Base-by-base conservation (phyloP, 495 filamentous ascomycete genomes). In the Aspergillus heteromorphus region DNA sequence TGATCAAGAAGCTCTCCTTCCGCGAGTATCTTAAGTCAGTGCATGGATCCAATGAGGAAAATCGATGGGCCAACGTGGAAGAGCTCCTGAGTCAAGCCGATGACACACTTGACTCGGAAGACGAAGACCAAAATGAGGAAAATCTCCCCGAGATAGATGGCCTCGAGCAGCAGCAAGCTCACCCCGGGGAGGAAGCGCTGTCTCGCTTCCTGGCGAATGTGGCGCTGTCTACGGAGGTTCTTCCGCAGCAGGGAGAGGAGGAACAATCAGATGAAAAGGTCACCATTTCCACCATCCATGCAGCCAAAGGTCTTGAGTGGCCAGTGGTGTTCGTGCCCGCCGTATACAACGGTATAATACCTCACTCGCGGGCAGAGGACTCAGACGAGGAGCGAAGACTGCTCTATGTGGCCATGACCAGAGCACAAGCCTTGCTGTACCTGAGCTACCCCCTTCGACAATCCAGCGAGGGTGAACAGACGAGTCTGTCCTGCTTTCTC, bases 251-350 rank as follows among this genome's bases (percentile, higher is more conserved):
- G 9, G 81, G 83, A 1, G 76, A 81, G 17, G 74, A 82, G n/a
- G 64, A 72, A 14, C 53, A 68, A 40, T 52, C 60, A 4, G 74
- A 79, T 18, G 79, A 83, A 11, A 83, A 87, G 62, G 83, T 97
- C 13, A 97, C 91, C 2, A 89, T 99, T 14, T 96, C 90, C 11
- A 99, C 95, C 0, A 97, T 99, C 20, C 95, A 99, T 65, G 90
- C 92, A 0, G 91, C 95, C 0, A 99, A 99, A 66, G 92, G 95
- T 4, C 75, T 99, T 0, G 95, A 99, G 64, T 99, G 95, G 95
- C 95, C 95, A 1, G 82, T 97, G 9, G 89, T 99, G 0, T 99
- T 99, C 68, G 85, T 99, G 11, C 92, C 95, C 0, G 89, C 87
- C 1, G 85, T 87, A 21, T 97, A 96, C 65, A 83, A 93, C 29